Evolutionary conservation across 164 flowering plant species (phyloP).

Genomic region (Aristolochia fimbriata): DNA sequence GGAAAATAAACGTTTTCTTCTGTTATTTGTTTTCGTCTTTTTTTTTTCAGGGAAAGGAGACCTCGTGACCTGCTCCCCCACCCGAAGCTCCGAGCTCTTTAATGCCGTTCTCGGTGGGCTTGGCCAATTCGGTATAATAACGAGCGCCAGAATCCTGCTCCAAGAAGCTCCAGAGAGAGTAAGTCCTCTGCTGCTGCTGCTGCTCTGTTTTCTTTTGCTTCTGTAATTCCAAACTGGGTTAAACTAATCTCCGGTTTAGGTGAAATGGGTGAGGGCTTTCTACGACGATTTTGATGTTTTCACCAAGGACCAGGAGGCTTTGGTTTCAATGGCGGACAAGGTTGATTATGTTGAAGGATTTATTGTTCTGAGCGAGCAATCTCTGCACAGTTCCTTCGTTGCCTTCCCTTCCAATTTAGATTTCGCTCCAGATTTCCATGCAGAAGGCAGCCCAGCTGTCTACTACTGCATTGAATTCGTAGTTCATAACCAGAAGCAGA

Average conservation of each 20-base stretch:
- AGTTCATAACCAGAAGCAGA: conserved; percentile 17
- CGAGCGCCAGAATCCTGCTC: conserved; percentile 31
- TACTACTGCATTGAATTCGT: conserved; percentile 32
- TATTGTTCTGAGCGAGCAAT: conserved; percentile 17
- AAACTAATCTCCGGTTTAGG: conserved; percentile 5
- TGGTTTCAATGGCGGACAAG: conserved; percentile 18
- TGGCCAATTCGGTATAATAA: conserved; percentile 48
- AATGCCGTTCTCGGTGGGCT: conserved; percentile 39
- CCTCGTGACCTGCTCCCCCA: conserved; percentile 28
- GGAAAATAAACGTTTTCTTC: background rate
- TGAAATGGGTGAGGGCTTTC: conserved; percentile 31
- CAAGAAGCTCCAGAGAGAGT: conserved; percentile 32
- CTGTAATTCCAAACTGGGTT: background rate
- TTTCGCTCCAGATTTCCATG: conserved; percentile 13
- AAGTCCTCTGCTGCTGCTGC: conserved; percentile 1
- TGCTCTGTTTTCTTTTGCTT: background rate
- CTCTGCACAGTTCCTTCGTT: conserved; percentile 15
- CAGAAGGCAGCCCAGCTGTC: conserved; percentile 9
- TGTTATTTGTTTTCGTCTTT: background rate
- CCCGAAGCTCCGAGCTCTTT: conserved; percentile 26
- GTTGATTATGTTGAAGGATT: conserved; percentile 33
- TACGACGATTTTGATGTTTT: conserved; percentile 26
- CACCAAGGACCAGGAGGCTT: conserved; percentile 21
- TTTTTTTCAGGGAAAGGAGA: conserved; percentile 27
- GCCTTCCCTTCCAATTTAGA: conserved; percentile 19